A percentile compares a stretch with the other conserved stretches of the same genome.
Evolutionary conservation across 495 filamentous ascomycete species (phyloP).

Genomic region (Hypoxylon fragiforme): DNA sequence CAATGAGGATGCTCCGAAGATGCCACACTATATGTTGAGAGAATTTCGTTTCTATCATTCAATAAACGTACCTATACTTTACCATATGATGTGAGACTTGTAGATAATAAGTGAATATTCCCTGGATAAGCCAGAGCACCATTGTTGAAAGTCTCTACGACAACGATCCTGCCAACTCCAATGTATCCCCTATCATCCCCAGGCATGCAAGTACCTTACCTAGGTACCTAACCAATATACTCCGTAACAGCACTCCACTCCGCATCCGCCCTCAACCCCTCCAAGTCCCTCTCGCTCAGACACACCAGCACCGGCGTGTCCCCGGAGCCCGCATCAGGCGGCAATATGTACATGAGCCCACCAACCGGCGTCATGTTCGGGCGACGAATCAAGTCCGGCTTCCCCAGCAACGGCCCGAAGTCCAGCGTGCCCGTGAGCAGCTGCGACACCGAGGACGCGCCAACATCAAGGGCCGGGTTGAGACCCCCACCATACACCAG

Average conservation of each 20-base stretch:
- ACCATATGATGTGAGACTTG: too few species aligned
- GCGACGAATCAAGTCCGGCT: not conserved
- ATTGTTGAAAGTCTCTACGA: too few species aligned
- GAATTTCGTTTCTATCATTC: too few species aligned
- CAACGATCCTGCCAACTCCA: too few species aligned
- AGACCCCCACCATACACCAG: constrained; percentile 41
- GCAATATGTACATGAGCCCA: not conserved
- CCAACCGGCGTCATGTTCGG: not conserved
- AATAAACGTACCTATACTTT: too few species aligned
- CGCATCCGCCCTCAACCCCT: not conserved
- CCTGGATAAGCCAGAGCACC: too few species aligned
- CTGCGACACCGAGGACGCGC: not conserved
- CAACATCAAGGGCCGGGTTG: not conserved
- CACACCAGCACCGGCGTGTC: not conserved
- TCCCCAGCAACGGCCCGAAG: not conserved
- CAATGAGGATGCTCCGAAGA: too few species aligned
- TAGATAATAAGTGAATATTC: too few species aligned
- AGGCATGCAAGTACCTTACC: too few species aligned
- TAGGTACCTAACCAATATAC: not conserved
- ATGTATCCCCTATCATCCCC: not conserved
- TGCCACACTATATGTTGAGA: too few species aligned
- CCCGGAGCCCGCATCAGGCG: not conserved
- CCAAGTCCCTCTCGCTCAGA: not conserved
- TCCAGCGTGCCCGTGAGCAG: not conserved
- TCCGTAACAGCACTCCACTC: not conserved